These are phyloP conservation scores for Antrodiella citrinella DNA, from an alignment of 768 basidiomycete species.

Conservation along the genomic window DNA sequence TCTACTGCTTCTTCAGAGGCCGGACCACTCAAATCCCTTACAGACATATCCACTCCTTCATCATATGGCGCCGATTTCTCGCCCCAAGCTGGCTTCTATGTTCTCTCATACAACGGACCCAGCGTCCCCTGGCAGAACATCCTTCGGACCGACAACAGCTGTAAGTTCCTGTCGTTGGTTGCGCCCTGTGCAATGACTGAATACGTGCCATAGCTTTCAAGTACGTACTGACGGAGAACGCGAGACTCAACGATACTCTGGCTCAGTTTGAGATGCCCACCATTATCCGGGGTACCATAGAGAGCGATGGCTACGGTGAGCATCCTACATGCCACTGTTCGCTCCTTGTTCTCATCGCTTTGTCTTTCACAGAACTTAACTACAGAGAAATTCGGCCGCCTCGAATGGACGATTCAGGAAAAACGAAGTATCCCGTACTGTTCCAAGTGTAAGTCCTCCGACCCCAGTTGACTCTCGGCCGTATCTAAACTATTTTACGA, in stretches of 20 bases:
- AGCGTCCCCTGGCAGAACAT: slow-evolving; percentile 84
- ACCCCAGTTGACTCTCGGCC: slow-evolving; percentile 5
- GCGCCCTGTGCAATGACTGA: slow-evolving; percentile 10
- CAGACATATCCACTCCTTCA: slow-evolving; percentile 42
- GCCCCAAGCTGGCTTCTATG: slow-evolving; percentile 77
- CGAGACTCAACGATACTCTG: slow-evolving; percentile 52
- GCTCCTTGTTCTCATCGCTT: background rate
- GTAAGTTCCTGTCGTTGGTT: slow-evolving; percentile 23
- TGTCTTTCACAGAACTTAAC: slow-evolving; percentile 60
- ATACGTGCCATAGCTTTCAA: slow-evolving; percentile 42
- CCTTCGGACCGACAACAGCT: slow-evolving; percentile 40
- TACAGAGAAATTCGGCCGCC: slow-evolving; percentile 89
- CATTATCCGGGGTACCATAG: slow-evolving; percentile 60
- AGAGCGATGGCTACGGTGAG: slow-evolving; percentile 70
- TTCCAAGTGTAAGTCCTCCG: slow-evolving; percentile 59
- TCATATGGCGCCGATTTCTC: slow-evolving; percentile 73
- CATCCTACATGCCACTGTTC: background rate
- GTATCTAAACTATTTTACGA: too few relatives aligned
- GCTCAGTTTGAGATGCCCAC: slow-evolving; percentile 65
- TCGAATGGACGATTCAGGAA: slow-evolving; percentile 89
- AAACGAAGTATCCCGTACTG: slow-evolving; percentile 90
- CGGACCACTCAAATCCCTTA: slow-evolving; percentile 30
- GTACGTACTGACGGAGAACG: slow-evolving; percentile 66
- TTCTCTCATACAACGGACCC: slow-evolving; percentile 75
- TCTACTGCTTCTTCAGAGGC: slow-evolving; percentile 24